Conservation (phyloP, 257 asterid genomes). For the Nicotiana paniculata region DNA sequence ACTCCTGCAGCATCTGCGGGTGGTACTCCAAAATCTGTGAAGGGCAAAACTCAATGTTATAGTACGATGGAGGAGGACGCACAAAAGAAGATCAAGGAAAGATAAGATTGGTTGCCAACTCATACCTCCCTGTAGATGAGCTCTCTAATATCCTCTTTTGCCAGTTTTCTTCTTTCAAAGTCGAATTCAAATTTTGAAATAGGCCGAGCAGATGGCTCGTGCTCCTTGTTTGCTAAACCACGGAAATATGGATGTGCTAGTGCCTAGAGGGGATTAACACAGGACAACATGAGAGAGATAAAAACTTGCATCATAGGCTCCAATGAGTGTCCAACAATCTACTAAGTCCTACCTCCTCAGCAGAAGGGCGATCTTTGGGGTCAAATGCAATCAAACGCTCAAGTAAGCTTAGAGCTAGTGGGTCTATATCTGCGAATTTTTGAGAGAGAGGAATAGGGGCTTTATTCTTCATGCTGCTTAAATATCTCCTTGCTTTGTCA, state of each 20-base stretch:
- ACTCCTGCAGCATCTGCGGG: constrained; percentile 99
- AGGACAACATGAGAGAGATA: neutral
- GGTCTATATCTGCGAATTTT: constrained; percentile 71
- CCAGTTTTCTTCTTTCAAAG: constrained; percentile 69
- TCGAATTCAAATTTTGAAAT: constrained; percentile 89
- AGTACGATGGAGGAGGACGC: neutral
- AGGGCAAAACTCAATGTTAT: neutral
- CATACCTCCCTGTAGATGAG: constrained; percentile 87
- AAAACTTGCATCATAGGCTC: neutral
- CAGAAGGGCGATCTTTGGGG: constrained; percentile 90
- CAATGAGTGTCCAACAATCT: neutral
- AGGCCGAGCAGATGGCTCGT: constrained; percentile 69
- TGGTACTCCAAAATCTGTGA: constrained; percentile 98
- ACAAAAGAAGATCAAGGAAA: neutral
- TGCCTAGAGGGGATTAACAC: constrained; percentile 44
- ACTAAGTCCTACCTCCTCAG: constrained; percentile 55
- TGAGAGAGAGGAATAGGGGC: constrained; percentile 55
- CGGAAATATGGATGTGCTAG: constrained; percentile 76
- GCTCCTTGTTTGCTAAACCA: constrained; percentile 72
- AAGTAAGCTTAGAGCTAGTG: constrained; percentile 82
- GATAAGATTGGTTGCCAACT: constrained; percentile 14
- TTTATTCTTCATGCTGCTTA: constrained; percentile 77
- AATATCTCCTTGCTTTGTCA: constrained; percentile 84
- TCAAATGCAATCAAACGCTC: constrained; percentile 79
- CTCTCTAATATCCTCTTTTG: constrained; percentile 76